Percentiles rank a stretch among this genome's conserved stretches.
phyloP scores from a whole-genome alignment of 2,329 filamentous ascomycete genomes.

The Cadophora sp. region DNA sequence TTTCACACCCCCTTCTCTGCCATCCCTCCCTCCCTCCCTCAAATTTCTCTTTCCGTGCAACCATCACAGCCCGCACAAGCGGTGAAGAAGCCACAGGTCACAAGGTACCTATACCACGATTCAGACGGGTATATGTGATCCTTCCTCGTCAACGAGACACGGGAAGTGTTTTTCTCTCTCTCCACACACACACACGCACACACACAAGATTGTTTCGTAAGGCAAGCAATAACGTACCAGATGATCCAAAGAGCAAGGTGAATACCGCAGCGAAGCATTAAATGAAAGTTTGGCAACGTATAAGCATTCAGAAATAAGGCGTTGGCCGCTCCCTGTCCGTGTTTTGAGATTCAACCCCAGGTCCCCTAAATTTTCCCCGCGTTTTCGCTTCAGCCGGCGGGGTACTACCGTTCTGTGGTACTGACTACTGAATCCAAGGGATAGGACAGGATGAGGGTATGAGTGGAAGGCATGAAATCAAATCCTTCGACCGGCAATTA shows the following conservation, averaged over 20 bases:
- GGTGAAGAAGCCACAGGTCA: conserved; percentile 1
- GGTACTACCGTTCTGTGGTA: not conserved
- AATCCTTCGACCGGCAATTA: not conserved
- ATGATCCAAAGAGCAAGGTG: not conserved
- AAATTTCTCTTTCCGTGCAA: not conserved
- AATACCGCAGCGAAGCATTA: not conserved
- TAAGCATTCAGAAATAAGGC: not conserved
- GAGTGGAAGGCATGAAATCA: not conserved
- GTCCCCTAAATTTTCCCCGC: conserved; percentile 6
- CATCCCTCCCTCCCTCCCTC: not conserved
- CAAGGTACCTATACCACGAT: conserved; percentile 10
- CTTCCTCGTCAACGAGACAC: not conserved
- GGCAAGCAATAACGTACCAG: not conserved
- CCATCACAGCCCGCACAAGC: not conserved
- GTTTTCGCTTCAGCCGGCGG: conserved; percentile 12
- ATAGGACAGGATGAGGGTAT: not conserved
- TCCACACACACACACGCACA: too few species aligned
- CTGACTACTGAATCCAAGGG: not conserved
- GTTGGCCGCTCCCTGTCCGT: not conserved
- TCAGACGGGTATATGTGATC: not conserved
- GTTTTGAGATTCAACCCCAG: not conserved
- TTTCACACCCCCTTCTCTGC: not conserved
- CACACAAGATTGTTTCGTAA: not conserved
- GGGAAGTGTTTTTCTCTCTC: not conserved
- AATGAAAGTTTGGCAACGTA: conserved; percentile 1